A percentile compares a stretch with the other conserved stretches of the same genome.
Evolutionary conservation across 352 stramenopile species (phyloP).

Genomic region (Phytophthora sp.): DNA sequence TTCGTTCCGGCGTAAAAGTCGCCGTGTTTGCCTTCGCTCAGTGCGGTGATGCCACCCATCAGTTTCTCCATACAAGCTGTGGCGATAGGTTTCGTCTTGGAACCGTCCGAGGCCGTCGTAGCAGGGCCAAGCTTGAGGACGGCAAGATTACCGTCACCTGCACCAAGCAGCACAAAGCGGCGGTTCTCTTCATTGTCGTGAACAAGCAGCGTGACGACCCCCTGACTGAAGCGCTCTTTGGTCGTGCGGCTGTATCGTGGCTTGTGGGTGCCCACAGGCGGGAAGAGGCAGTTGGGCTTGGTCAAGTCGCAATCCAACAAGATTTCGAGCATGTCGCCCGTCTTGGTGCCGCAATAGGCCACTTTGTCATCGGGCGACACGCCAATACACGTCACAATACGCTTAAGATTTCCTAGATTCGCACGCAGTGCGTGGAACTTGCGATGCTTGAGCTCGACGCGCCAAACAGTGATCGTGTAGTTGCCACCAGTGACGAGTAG

Average conservation of each 20-base stretch:
- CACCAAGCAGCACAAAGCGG: slow-evolving; percentile 89
- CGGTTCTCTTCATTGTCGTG: slow-evolving; percentile 92
- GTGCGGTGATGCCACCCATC: slow-evolving; percentile 91
- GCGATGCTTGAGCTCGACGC: slow-evolving; percentile 85
- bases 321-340: slow-evolving; percentile 96
- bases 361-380: slow-evolving; percentile 93
- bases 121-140: slow-evolving; percentile 36
- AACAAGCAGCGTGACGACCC: slow-evolving; percentile 85
- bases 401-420: slow-evolving; percentile 93
- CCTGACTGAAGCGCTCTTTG: slow-evolving; percentile 94
- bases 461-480: slow-evolving; percentile 92
- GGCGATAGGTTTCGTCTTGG: slow-evolving; percentile 59
- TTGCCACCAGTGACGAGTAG: slow-evolving; percentile 95
- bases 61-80: slow-evolving; percentile 82
- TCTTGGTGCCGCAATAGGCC: slow-evolving; percentile 95
- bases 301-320: slow-evolving; percentile 94
- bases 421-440: slow-evolving; percentile 95
- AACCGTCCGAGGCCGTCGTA: slow-evolving; percentile 54
- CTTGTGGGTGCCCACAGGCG: slow-evolving; percentile 78
- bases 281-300: slow-evolving; percentile 84
- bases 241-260: slow-evolving; percentile 90
- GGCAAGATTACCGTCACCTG: slow-evolving; percentile 92
- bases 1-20: slow-evolving; percentile 94
- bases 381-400: slow-evolving; percentile 93
- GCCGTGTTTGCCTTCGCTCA: slow-evolving; percentile 83